Percentiles rank a stretch among this genome's conserved stretches.
These are phyloP conservation scores for Mrakiaceae sp. DNA, from an alignment of 1,284 basidiomycete species.

Conservation along the genomic window DNA sequence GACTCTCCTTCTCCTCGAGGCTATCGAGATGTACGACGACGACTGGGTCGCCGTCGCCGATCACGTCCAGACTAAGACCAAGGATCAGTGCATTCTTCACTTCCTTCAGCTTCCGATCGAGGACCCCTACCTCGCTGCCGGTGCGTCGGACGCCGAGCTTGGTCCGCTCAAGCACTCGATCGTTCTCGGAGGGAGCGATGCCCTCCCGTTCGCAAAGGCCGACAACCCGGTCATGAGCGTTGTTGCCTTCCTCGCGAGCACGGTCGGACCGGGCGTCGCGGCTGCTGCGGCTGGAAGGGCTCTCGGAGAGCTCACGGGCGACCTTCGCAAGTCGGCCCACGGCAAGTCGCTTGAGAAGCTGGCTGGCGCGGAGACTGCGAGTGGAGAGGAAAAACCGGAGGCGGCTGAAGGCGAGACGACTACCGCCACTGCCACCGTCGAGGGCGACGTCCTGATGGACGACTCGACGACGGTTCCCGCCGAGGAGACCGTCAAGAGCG, in stretches of 20 bases:
- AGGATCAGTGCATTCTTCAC: conserved; percentile 89
- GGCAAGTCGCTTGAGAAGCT: conserved; percentile 35
- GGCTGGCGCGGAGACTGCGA: conserved; percentile 21
- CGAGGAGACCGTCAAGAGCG: conserved; percentile 19
- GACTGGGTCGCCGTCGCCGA: conserved; percentile 88
- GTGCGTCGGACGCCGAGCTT: conserved; percentile 37
- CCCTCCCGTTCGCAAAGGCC: conserved; percentile 81
- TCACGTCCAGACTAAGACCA: conserved; percentile 79
- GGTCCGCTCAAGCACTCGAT: conserved; percentile 64
- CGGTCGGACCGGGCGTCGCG: conserved; percentile 81
- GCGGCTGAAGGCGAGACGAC: conserved; percentile 16
- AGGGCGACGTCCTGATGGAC: conserved; percentile 24
- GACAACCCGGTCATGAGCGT: conserved; percentile 99
- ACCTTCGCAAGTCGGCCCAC: conserved; percentile 50
- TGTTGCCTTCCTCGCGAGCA: conserved; percentile 88
- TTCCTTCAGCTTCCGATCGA: conserved; percentile 97
- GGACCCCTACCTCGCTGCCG: conserved; percentile 58
- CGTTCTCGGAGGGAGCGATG: conserved; percentile 29
- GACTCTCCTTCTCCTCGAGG: conserved; percentile 76
- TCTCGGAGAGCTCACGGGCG: conserved; percentile 49
- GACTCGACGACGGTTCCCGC: conserved; percentile 13
- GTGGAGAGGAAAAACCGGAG: conserved; percentile 23
- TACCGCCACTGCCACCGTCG: not conserved
- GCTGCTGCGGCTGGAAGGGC: conserved; percentile 88
- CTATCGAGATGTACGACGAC: conserved; percentile 95